Evolutionary conservation across 129 eudicot genomes (phyloP).

Genomic region (Chrysanthemum seticuspe): DNA sequence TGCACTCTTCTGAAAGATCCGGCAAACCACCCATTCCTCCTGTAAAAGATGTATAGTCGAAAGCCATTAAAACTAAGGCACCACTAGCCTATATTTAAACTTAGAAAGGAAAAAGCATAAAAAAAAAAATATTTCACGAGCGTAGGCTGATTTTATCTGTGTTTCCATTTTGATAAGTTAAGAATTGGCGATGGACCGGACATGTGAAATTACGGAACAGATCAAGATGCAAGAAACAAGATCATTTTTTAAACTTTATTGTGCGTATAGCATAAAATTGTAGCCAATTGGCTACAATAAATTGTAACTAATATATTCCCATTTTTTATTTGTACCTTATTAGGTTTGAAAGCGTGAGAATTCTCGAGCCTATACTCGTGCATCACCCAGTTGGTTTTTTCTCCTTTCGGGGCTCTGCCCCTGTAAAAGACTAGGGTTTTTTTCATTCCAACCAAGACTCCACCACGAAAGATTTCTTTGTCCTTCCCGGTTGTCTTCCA

Average conservation of each 20-base stretch:
- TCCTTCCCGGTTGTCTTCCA: slow-evolving; percentile 98
- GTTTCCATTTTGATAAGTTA: neutral
- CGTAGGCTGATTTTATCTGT: too few species aligned
- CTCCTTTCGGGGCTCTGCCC: slow-evolving; percentile 96
- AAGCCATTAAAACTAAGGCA: neutral
- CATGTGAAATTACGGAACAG: neutral
- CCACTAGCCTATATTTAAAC: too few species aligned
- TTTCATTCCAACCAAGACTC: slow-evolving; percentile 85
- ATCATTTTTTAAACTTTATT: neutral
- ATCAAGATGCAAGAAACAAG: too few species aligned
- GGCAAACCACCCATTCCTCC: slow-evolving; percentile 97
- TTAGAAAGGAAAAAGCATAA: too few species aligned
- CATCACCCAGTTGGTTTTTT: slow-evolving; percentile 98
- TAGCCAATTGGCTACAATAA: too few species aligned
- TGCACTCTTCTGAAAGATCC: slow-evolving; percentile 73
- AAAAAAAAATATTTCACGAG: too few species aligned
- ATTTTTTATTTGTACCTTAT: slow-evolving; percentile 47
- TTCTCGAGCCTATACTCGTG: slow-evolving; percentile 85
- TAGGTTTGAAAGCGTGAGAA: slow-evolving; percentile 57
- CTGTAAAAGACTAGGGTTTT: slow-evolving; percentile 88
- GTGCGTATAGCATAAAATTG: too few species aligned
- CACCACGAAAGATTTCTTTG: slow-evolving; percentile 76
- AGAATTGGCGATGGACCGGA: neutral
- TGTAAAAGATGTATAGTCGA: slow-evolving; percentile 16
- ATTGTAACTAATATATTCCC: too few species aligned